A percentile compares a stretch with the other conserved stretches of the same genome.
Evolutionary conservation across 1,284 basidiomycete genomes (phyloP).

Genomic region (Cutaneotrichosporon dermatis): DNA sequence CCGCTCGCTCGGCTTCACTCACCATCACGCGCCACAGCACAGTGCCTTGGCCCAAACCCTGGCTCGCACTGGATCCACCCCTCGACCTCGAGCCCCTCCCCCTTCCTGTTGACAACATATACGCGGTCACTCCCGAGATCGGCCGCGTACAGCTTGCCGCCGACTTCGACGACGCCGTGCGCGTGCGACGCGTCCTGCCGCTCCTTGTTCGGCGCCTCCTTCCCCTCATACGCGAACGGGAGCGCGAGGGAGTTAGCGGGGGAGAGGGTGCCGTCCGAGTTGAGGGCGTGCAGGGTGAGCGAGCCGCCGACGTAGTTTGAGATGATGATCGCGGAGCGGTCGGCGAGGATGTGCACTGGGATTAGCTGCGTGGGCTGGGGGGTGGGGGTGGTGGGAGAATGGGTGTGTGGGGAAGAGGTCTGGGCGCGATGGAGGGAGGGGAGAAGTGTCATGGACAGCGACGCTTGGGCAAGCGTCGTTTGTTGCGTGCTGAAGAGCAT

Average conservation of each 20-base stretch:
- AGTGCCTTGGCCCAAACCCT: slow-evolving; percentile 45
- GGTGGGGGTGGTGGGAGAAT: too few species aligned
- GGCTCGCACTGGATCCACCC: slow-evolving; percentile 35
- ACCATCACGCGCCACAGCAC: slow-evolving; percentile 36
- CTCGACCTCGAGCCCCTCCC: slow-evolving; percentile 29
- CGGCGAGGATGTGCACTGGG: slow-evolving; percentile 38
- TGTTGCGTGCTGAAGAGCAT: too few species aligned
- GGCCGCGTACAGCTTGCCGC: slow-evolving; percentile 36
- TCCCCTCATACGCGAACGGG: slow-evolving; percentile 30
- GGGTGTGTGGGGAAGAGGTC: too few species aligned
- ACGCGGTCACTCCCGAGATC: slow-evolving; percentile 47
- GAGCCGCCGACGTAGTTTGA: slow-evolving; percentile 13
- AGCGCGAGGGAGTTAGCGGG: slow-evolving; percentile 28
- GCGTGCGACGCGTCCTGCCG: slow-evolving; percentile 45
- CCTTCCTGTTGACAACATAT: slow-evolving; percentile 34
- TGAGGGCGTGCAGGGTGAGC: slow-evolving; percentile 33
- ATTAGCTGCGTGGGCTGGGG: too few species aligned
- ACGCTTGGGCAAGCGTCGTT: too few species aligned
- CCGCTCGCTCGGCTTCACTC: too few species aligned
- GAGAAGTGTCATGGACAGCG: too few species aligned
- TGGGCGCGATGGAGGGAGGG: too few species aligned
- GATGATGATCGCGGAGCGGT: slow-evolving; percentile 38
- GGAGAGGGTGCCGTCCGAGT: slow-evolving; percentile 25
- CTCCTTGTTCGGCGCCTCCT: slow-evolving; percentile 34
- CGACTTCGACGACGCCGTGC: slow-evolving; percentile 39